phyloP scores from a whole-genome alignment of 2,329 filamentous ascomycete genomes.

The Aspergillus flavus region DNA sequence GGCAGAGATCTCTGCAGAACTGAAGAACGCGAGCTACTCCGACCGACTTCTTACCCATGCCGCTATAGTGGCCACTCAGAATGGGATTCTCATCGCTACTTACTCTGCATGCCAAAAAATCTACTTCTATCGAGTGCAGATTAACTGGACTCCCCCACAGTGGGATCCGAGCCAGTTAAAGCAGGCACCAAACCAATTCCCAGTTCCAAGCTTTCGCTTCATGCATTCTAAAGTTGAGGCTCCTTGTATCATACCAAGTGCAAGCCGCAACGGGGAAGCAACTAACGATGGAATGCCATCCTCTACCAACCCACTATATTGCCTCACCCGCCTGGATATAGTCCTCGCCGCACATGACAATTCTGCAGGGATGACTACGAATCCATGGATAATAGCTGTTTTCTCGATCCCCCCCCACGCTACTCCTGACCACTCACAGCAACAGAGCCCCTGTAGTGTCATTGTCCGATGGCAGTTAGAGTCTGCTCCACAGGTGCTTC shows the following conservation, averaged over 20 bases:
- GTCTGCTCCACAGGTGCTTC: constrained; percentile 66
- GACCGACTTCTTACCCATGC: constrained; percentile 81
- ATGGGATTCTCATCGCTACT: constrained; percentile 47
- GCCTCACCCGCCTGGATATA: constrained; percentile 75
- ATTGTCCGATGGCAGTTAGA: constrained; percentile 81
- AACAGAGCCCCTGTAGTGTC: constrained; percentile 69
- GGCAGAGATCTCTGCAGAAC: constrained; percentile 71
- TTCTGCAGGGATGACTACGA: constrained; percentile 54
- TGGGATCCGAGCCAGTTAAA: constrained; percentile 50
- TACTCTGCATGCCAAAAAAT: constrained; percentile 67
- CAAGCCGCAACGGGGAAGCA: constrained; percentile 26
- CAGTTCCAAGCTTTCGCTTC: constrained; percentile 41
- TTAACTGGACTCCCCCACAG: constrained; percentile 71
- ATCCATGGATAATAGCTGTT: constrained; percentile 70
- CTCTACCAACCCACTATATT: constrained; percentile 48
- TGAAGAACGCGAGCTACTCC: constrained; percentile 72
- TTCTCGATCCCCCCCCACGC: constrained; percentile 64
- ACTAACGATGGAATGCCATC: constrained; percentile 26
- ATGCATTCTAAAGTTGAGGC: constrained; percentile 41
- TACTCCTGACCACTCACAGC: constrained; percentile 57
- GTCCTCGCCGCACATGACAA: constrained; percentile 67
- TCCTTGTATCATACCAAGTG: constrained; percentile 34
- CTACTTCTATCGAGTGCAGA: constrained; percentile 70
- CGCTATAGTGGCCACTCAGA: constrained; percentile 72
- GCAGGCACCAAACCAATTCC: constrained; percentile 31